Conservation (phyloP, 768 basidiomycete species). For the Lactifluus volemus region DNA sequence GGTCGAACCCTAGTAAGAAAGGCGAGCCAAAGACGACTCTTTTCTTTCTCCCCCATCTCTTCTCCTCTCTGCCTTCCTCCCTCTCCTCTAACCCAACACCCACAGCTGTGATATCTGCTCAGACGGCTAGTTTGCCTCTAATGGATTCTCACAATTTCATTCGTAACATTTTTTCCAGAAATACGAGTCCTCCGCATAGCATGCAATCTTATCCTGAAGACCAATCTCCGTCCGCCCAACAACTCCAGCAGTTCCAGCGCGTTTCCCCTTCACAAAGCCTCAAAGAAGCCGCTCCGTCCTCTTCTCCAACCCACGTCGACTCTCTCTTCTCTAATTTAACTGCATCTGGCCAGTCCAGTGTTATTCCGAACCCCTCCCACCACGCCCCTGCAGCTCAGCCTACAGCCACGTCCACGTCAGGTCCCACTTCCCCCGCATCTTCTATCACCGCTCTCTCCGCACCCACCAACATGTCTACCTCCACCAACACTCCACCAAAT, state of each 20-base stretch:
- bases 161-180: slow-evolving; percentile 20
- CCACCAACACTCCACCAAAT: slow-evolving; percentile 30
- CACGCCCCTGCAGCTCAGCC: slow-evolving; percentile 20
- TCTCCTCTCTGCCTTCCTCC: neutral
- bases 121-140: neutral
- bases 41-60: too few relatives aligned
- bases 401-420: slow-evolving; percentile 28
- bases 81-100: neutral
- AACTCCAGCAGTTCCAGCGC: slow-evolving; percentile 24
- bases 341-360: slow-evolving; percentile 31
- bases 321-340: slow-evolving; percentile 55
- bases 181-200: slow-evolving; percentile 13
- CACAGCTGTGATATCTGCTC: slow-evolving; percentile 2
- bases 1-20: neutral
- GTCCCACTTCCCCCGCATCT: slow-evolving; percentile 35
- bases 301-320: slow-evolving; percentile 55
- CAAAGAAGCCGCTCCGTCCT: slow-evolving; percentile 34
- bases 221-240: slow-evolving; percentile 16
- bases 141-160: slow-evolving; percentile 20
- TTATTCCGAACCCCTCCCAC: slow-evolving; percentile 26
- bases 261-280: slow-evolving; percentile 26
- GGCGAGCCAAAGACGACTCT: too few relatives aligned
- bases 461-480: slow-evolving; percentile 33
- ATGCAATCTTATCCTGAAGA: slow-evolving; percentile 17
- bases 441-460: slow-evolving; percentile 34